Evolutionary conservation across 2,329 filamentous ascomycete genomes (phyloP).

Genomic region (Alternaria conjuncta): DNA sequence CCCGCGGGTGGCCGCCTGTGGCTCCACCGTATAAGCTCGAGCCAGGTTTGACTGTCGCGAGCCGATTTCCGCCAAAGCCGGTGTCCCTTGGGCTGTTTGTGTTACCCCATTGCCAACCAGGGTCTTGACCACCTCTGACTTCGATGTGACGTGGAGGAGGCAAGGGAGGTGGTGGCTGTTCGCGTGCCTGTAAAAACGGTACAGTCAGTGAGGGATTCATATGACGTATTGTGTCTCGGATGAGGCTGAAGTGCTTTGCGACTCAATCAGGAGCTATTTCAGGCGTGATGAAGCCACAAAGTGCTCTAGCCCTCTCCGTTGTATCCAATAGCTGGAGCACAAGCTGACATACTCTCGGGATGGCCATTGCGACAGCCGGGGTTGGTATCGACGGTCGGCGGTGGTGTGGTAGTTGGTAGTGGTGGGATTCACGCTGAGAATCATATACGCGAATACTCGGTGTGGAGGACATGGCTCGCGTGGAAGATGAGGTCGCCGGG

Average conservation of each 20-base stretch:
- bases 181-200: conserved; percentile 47
- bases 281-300: background rate
- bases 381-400: conserved; percentile 46
- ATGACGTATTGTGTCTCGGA: background rate
- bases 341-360: conserved; percentile 55
- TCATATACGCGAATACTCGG: conserved; percentile 54
- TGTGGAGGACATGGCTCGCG: conserved; percentile 45
- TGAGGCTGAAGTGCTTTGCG: background rate
- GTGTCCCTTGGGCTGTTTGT: conserved; percentile 59
- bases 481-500: conserved; percentile 23
- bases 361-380: conserved; percentile 63
- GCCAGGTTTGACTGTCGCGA: conserved; percentile 54
- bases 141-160: conserved; percentile 67
- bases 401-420: conserved; percentile 40
- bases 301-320: background rate
- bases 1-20: conserved; percentile 26
- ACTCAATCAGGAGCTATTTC: background rate
- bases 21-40: conserved; percentile 54
- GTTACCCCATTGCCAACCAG: conserved; percentile 69
- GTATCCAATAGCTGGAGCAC: background rate
- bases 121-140: conserved; percentile 64
- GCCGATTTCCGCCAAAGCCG: conserved; percentile 55
- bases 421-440: conserved; percentile 51
- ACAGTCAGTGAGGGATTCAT: conserved; percentile 4
- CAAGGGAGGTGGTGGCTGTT: conserved; percentile 66